Base-by-base conservation (phyloP, 2,329 filamentous ascomycete species). In the Neophaeococcomyces aloes region DNA sequence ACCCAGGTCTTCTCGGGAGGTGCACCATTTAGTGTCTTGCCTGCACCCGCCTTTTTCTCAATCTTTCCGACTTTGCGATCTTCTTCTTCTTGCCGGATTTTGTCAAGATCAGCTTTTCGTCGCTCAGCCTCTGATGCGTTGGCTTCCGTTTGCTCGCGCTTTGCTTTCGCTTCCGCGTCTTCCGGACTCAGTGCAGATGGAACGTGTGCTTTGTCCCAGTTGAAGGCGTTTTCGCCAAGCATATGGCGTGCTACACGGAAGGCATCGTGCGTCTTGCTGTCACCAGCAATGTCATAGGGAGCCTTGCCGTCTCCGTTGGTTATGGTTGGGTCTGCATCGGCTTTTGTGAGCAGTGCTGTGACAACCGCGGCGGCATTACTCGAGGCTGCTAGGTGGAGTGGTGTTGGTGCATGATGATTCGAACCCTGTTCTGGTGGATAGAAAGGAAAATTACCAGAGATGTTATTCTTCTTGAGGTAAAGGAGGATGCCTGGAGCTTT, bases 181-280 rank as follows among this genome's bases (percentile, higher is more conserved):
- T 71, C 70, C 53, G 78, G 80, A 2, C 76, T 79, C 37, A 98
- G 67, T 0, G 82, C 68, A 0, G 79, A 57, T 1, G 88, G 86
- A 0, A 98, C 77, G 19, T 75, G 75, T 1, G 86, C 81, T 0
- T 66, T 69, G 3, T 83, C 77, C 91, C 91, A 98, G 52, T 85
- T 67, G 78, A 82, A 94, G 14, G 69, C 74, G 0, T 61, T 60
- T 59, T 94, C 86, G 13, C 87, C 88, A 1, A 95, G 70, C 57
- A 93, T 83, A 25, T 77, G 74, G 5, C 91, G 82, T 3, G 87
- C 86, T 2, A 95, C 78, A 2, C 91, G 83, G 66, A 98, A 98
- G 0, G 88, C 85, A 58, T 96, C 88, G 1, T 89, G 78, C 0
- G 88, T 95, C 2, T 80, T 65, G 3, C 87, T 78, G 59, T 96